Conservation (phyloP, 352 stramenopile species). For the Globisporangium barbulae region DNA sequence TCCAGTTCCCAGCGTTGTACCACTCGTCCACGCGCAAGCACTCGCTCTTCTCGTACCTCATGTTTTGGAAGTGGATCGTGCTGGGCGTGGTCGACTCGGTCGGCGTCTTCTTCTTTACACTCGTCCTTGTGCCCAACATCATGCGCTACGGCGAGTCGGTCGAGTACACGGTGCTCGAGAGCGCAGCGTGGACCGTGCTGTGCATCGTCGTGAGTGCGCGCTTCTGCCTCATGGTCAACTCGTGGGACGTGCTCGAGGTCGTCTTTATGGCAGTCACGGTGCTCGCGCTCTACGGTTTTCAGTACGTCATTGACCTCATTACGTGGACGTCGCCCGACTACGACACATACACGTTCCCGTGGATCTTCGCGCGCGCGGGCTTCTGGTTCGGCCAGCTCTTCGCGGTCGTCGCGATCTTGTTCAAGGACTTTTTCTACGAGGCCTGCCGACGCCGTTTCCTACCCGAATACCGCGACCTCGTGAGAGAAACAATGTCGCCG, state of each 20-base stretch:
- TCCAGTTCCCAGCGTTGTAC: slow-evolving; percentile 70
- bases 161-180: slow-evolving; percentile 62
- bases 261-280: slow-evolving; percentile 56
- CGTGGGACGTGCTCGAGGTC: slow-evolving; percentile 68
- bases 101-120: slow-evolving; percentile 61
- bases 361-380: slow-evolving; percentile 57
- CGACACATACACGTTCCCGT: slow-evolving; percentile 76
- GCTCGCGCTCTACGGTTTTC: slow-evolving; percentile 51
- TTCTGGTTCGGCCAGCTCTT: slow-evolving; percentile 81
- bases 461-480: slow-evolving; percentile 69
- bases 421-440: slow-evolving; percentile 75
- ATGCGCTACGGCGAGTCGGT: slow-evolving; percentile 55
- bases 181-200: slow-evolving; percentile 69
- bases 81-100: slow-evolving; percentile 77
- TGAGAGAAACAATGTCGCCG: slow-evolving; percentile 45
- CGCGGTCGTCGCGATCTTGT: slow-evolving; percentile 54
- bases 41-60: slow-evolving; percentile 68
- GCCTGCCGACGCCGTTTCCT: slow-evolving; percentile 58
- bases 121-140: slow-evolving; percentile 48
- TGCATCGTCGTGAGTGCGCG: slow-evolving; percentile 76
- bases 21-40: slow-evolving; percentile 49
- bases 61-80: slow-evolving; percentile 88
- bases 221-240: slow-evolving; percentile 79
- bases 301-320: slow-evolving; percentile 72
- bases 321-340: slow-evolving; percentile 47